phyloP scores from a whole-genome alignment of 2,329 filamentous ascomycete species.

The Botryotinia convoluta region DNA sequence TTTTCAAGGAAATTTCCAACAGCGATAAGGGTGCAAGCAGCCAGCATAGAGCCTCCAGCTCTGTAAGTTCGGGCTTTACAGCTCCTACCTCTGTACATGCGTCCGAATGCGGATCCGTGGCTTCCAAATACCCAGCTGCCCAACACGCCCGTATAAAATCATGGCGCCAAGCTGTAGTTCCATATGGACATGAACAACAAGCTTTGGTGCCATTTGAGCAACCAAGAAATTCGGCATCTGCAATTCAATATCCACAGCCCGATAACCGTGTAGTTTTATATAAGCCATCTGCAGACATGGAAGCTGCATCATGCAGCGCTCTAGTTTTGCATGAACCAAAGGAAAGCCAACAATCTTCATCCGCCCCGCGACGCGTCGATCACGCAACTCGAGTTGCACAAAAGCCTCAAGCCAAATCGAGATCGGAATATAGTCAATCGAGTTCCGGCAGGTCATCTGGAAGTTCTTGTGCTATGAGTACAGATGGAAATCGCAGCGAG shows the following conservation, averaged over 20 bases:
- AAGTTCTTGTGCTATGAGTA: background rate
- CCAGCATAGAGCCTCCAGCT: background rate
- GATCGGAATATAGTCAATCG: background rate
- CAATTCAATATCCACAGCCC: background rate
- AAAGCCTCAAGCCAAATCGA: background rate
- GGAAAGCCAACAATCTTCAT: background rate
- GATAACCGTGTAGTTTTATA: background rate
- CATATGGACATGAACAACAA: background rate
- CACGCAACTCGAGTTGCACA: background rate
- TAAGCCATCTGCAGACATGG: background rate
- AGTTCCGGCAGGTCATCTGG: background rate
- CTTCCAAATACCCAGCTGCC: background rate
- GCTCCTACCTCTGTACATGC: background rate
- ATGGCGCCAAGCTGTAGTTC: background rate
- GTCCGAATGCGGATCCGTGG: background rate
- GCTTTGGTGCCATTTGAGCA: background rate
- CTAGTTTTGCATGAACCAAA: background rate
- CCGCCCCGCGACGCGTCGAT: background rate
- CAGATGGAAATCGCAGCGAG: background rate
- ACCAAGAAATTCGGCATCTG: background rate
- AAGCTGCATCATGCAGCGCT: background rate
- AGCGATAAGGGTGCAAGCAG: background rate
- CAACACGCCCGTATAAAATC: background rate
- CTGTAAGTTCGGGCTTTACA: background rate
- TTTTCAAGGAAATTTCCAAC: background rate